Percentiles rank a stretch among this genome's conserved stretches.
These are phyloP conservation scores for Escovopsis sp. DNA, from an alignment of 2,329 filamentous ascomycete genomes.

Conservation along the genomic window DNA sequence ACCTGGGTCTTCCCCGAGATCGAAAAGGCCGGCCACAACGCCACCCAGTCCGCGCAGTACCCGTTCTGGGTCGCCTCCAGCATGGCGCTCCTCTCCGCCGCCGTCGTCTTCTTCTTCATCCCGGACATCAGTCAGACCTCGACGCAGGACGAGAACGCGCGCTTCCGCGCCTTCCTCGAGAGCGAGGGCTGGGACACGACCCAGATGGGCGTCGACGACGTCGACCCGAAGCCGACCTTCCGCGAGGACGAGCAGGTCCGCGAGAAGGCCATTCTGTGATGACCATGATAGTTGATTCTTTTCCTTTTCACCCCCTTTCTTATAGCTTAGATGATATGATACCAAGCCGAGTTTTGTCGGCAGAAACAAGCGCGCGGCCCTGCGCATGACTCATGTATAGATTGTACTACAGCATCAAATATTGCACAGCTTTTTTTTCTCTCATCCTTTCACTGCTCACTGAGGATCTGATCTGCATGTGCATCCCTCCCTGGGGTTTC, in stretches of 20 bases:
- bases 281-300: neutral
- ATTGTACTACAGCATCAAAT: neutral
- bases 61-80: conserved; percentile 77
- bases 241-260: conserved; percentile 3
- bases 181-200: conserved; percentile 60
- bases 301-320: too few relatives aligned
- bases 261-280: conserved; percentile 1
- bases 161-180: conserved; percentile 60
- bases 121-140: conserved; percentile 76
- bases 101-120: conserved; percentile 41
- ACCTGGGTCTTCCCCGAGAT: conserved; percentile 70
- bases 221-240: conserved; percentile 2
- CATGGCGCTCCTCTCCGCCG: conserved; percentile 61
- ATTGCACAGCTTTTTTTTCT: too few relatives aligned
- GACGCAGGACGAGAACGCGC: conserved; percentile 60
- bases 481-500: conserved; percentile 14
- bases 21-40: conserved; percentile 39
- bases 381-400: neutral
- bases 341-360: too few relatives aligned
- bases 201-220: conserved; percentile 29
- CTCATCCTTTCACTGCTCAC: too few relatives aligned
- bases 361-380: too few relatives aligned
- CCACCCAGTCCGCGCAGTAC: conserved; percentile 54
- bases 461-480: too few relatives aligned
- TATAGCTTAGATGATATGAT: neutral